Conservation (phyloP, 2,329 filamentous ascomycete species). For the Fusarium buxicola region DNA sequence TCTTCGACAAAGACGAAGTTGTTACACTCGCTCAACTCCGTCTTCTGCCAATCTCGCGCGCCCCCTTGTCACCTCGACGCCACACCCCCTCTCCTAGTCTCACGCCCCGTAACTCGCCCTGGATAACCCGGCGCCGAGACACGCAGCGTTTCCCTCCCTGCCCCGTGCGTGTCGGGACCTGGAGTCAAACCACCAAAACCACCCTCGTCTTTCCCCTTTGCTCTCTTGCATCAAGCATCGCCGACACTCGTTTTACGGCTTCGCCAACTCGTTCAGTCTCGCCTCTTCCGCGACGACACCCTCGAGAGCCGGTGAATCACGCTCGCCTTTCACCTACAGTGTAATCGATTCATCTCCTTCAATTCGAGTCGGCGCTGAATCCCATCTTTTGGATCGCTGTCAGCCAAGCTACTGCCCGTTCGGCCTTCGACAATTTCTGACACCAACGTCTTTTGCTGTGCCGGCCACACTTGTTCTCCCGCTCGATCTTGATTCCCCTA, state of each 20-base stretch:
- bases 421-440: constrained; percentile 25
- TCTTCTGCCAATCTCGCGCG: constrained; percentile 31
- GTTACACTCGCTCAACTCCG: constrained; percentile 23
- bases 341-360: constrained; percentile 31
- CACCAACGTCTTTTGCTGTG: constrained; percentile 34
- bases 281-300: constrained; percentile 24
- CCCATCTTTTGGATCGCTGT: constrained; percentile 19
- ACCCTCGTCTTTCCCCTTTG: constrained; percentile 40
- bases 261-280: constrained; percentile 33
- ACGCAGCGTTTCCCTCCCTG: constrained; percentile 41
- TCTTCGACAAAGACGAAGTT: background rate
- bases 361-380: constrained; percentile 23
- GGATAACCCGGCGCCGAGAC: constrained; percentile 46
- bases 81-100: constrained; percentile 23
- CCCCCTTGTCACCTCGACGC: constrained; percentile 32
- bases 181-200: constrained; percentile 43
- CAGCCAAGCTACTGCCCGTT: constrained; percentile 28
- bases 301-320: constrained; percentile 32
- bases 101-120: constrained; percentile 32
- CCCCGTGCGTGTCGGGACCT: constrained; percentile 29
- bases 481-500: constrained; percentile 13
- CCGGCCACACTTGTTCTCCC: constrained; percentile 40
- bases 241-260: constrained; percentile 45
- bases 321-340: constrained; percentile 6
- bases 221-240: constrained; percentile 42